Conservation (phyloP, 1,284 basidiomycete genomes). For the Coniophora puteana region DNA sequence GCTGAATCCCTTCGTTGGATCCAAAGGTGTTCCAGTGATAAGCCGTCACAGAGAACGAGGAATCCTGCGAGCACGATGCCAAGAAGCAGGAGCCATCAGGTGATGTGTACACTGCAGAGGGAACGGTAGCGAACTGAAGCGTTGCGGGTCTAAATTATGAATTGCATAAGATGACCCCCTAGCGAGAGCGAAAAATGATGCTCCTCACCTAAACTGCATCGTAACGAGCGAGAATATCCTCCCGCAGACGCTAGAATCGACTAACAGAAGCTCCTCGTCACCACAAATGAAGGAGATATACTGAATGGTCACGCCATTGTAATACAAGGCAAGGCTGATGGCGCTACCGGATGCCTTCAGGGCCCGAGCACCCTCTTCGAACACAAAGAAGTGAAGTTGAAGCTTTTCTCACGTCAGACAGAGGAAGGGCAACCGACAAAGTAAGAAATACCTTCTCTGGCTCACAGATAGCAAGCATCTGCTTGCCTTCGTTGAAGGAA, state of each 20-base stretch:
- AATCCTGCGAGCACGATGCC: conserved; percentile 19
- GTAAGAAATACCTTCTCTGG: conserved; percentile 29
- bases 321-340: conserved; percentile 38
- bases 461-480: conserved; percentile 37
- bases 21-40: conserved; percentile 53
- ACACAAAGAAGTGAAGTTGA: conserved; percentile 35
- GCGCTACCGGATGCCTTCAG: conserved; percentile 32
- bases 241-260: conserved; percentile 34
- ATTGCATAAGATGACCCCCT: background rate
- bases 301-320: conserved; percentile 24
- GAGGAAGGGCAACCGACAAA: too few relatives aligned
- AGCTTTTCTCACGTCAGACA: too few relatives aligned
- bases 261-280: conserved; percentile 41
- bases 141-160: conserved; percentile 36
- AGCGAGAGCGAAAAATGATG: too few relatives aligned
- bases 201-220: conserved; percentile 41
- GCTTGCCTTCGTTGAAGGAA: conserved; percentile 41
- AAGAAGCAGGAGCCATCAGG: conserved; percentile 50
- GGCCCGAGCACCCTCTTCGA: conserved; percentile 34
- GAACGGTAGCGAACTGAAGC: conserved; percentile 29
- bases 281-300: conserved; percentile 34
- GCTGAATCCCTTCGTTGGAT: conserved; percentile 34
- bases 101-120: conserved; percentile 32
- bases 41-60: conserved; percentile 24
- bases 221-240: conserved; percentile 45